Evolutionary conservation across 345 rosid genomes (phyloP).

Genomic region (Citrus cavaleriei): DNA sequence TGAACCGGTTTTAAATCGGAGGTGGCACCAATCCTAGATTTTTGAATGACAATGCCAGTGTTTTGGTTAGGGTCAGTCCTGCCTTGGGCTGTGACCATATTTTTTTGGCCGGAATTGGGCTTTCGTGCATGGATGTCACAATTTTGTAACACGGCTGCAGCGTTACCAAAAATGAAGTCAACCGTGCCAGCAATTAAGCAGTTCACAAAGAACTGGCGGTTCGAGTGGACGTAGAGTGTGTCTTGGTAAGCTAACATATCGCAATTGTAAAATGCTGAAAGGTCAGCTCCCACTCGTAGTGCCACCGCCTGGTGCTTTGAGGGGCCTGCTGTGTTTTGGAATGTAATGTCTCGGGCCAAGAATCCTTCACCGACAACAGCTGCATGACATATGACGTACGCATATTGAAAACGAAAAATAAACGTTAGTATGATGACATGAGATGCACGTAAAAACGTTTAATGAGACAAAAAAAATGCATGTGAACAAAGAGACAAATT

Average conservation of each 20-base stretch:
- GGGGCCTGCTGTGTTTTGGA: constrained; percentile 81
- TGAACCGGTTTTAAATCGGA: constrained; percentile 49
- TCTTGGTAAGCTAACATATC: constrained; percentile 79
- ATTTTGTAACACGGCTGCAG: constrained; percentile 54
- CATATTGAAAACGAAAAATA: not conserved
- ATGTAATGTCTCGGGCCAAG: constrained; percentile 67
- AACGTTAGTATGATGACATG: not conserved
- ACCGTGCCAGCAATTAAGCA: constrained; percentile 74
- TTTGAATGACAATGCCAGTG: constrained; percentile 93
- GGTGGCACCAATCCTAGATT: constrained; percentile 74
- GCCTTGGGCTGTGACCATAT: constrained; percentile 97
- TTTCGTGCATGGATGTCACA: constrained; percentile 92
- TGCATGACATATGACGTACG: constrained; percentile 17
- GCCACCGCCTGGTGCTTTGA: constrained; percentile 79
- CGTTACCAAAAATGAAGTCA: constrained; percentile 82
- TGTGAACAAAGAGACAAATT: not conserved
- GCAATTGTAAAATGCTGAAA: constrained; percentile 75
- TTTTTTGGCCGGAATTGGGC: constrained; percentile 82
- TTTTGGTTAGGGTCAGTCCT: constrained; percentile 80
- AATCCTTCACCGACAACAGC: constrained; percentile 77
- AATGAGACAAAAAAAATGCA: not conserved
- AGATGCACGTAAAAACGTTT: not conserved
- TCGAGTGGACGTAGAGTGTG: constrained; percentile 66
- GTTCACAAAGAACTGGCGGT: constrained; percentile 67
- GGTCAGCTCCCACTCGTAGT: constrained; percentile 71